Evolutionary conservation across 345 rosid genomes (phyloP), one percentile per base, ranked within the genome.

Genomic region (Cardamine chenopodiifolia): DNA sequence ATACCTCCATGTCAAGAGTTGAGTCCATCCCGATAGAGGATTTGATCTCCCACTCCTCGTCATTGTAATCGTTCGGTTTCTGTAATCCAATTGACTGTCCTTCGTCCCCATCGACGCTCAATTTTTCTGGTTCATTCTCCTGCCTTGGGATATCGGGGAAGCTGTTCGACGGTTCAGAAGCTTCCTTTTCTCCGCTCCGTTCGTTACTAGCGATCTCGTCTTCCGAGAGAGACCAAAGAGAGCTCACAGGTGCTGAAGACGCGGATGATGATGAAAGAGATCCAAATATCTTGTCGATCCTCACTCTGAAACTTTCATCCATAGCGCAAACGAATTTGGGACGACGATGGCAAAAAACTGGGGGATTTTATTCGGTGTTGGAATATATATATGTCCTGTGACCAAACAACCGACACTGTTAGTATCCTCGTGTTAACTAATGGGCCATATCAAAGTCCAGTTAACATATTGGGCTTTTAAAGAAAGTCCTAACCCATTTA

Each of bases 11-110:
- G 52, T 89, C 97, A 59, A 91, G 94, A 68, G 94, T 83, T 58
- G 81, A 68, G 74, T 91, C 97, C 73, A 78, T 58, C 59, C 97
- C 94, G 35, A 91, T 87, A 2, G 86, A 85, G 59, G 80, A 79
- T 76, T 86, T 87, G 75, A 91, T 84, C 79, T 86, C 88, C 92
- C 97, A 89, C 68, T 87, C 90, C 39, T 87, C 94, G 2, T 85
- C 94, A 45, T 81, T 69, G 77, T 76, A 87, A 57, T 84, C 89
- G 11, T 78, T 73, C 14, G 86, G 89, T 71, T 81, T 86, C 17
- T 39, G 68, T 15, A 23, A 47, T 42, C 2, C 70, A 55, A 58
- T 62, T 11, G 77, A 74, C 19, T 18, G 0, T 63, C 28, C 82
- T 29, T 70, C 64, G 6, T 69, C 79, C 7, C 11, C 75, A 34